phyloP scores from a whole-genome alignment of 2,329 filamentous ascomycete genomes.

The Beauveria rudraprayagi region DNA sequence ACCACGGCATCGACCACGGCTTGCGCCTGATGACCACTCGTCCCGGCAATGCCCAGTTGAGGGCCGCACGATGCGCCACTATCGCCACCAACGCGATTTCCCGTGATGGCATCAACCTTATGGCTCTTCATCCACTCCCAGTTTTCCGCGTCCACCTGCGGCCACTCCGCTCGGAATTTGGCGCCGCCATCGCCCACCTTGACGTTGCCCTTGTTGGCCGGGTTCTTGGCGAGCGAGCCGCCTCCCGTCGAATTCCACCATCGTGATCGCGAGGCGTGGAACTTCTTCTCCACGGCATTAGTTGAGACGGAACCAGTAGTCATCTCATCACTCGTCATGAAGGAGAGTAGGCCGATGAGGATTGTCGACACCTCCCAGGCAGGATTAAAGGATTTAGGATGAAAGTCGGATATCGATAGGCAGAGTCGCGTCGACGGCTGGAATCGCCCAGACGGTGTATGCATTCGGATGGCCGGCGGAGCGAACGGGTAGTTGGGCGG shows the following conservation, averaged over 20 bases:
- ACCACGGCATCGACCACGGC: slow-evolving; percentile 68
- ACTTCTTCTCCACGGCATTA: slow-evolving; percentile 66
- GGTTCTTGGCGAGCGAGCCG: slow-evolving; percentile 56
- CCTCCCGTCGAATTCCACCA: slow-evolving; percentile 98
- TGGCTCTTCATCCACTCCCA: slow-evolving; percentile 84
- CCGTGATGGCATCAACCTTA: slow-evolving; percentile 69
- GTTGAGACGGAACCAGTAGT: slow-evolving; percentile 85
- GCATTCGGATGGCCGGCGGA: slow-evolving; percentile 96
- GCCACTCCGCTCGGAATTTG: slow-evolving; percentile 86
- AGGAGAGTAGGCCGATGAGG: slow-evolving; percentile 83
- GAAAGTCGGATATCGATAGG: slow-evolving; percentile 94
- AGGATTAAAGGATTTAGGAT: slow-evolving; percentile 95
- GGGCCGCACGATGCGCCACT: slow-evolving; percentile 44
- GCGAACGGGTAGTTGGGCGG: slow-evolving; percentile 96
- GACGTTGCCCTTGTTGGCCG: slow-evolving; percentile 63
- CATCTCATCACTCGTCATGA: slow-evolving; percentile 99
- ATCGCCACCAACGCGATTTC: slow-evolving; percentile 45
- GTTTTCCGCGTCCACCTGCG: slow-evolving; percentile 82
- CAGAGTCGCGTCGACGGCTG: slow-evolving; percentile 87
- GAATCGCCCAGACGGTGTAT: slow-evolving; percentile 93
- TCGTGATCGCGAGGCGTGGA: slow-evolving; percentile 66
- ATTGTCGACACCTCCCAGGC: slow-evolving; percentile 98
- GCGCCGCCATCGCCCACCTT: slow-evolving; percentile 87
- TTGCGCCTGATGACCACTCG: slow-evolving; percentile 57
- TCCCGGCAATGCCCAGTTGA: slow-evolving; percentile 49